Base-by-base conservation (phyloP, 139 green algal genomes). In the Micromonas commoda region DNA sequence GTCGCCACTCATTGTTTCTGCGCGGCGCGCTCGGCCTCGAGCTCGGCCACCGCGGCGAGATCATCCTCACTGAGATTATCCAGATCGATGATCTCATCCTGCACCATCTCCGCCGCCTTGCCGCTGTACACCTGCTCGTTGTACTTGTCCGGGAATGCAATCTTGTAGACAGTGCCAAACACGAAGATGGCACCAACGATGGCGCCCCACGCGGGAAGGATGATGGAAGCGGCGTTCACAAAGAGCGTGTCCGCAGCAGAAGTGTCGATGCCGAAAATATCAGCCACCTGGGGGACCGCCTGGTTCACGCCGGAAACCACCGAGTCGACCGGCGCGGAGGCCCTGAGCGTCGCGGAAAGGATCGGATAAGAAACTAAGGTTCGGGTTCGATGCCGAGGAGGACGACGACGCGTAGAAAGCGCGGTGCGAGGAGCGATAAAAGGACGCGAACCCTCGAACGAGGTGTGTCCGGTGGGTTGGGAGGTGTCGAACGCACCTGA, bases 91-190 rank as follows among this genome's bases (percentile, higher is more conserved):
- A 34, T 39, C 33, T 35, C 66, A 1, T 73, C 29, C 37, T 63
- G 23, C 35, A 61, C 37, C 2, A 61, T n/a, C 68, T 75, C 29
- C 64, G 5, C 45, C 9, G 37, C 68, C 35, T n/a, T 39, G n/a
- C 61, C 61, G 20, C 20, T 39, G 37, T 60, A 63, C 68, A 75
- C 53, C 26, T 26, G 28, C 0, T 63, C 68, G 68, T 75, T 37
- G 37, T 64, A 75, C 38, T 75, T 75, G 13, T 75, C 68, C 68
- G 68, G 68, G 29, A 75, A 75, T 24, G 68, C 68, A 3, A 75
- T 37, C 38, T 75, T 75, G 4, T 35, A 35, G 34, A 75, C 61
- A 20, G 68, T 75, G 26, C 68, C 68, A 29, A 75, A 61, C 37
- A 75, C 37, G 68, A 75, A 75, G 19, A 75, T 64, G 23, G 68